Evolutionary conservation across 352 stramenopile genomes (phyloP).

Genomic region (Pythium insidiosum): DNA sequence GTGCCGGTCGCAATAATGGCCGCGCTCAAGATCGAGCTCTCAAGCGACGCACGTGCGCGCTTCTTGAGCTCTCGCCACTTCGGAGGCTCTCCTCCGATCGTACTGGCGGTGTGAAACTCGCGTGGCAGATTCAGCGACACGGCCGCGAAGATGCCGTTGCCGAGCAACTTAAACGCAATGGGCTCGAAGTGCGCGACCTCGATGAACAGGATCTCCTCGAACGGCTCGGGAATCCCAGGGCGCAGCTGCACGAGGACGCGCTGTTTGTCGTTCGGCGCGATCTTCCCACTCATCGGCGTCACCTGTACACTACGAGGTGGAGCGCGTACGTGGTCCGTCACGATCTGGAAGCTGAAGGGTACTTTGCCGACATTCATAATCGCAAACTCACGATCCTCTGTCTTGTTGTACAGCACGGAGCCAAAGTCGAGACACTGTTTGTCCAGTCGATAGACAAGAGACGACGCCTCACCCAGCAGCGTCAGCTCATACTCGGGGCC

Average conservation of each 20-base stretch:
- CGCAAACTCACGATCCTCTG: conserved; percentile 87
- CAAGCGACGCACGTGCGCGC: conserved; percentile 30
- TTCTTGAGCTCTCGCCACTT: conserved; percentile 78
- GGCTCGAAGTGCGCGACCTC: conserved; percentile 94
- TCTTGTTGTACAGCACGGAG: conserved; percentile 89
- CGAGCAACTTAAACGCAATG: conserved; percentile 85
- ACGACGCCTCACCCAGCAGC: conserved; percentile 87
- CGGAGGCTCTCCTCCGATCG: conserved; percentile 37
- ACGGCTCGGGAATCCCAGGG: conserved; percentile 81
- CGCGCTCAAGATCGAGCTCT: conserved; percentile 20
- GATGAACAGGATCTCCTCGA: conserved; percentile 86
- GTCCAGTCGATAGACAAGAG: conserved; percentile 89
- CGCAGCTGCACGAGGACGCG: conserved; percentile 81
- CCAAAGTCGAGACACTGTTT: conserved; percentile 91
- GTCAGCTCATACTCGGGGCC: conserved; percentile 91
- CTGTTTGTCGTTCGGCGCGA: conserved; percentile 87
- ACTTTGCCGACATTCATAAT: conserved; percentile 93
- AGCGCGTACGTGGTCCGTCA: conserved; percentile 27
- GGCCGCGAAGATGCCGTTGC: conserved; percentile 85
- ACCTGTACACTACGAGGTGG: conserved; percentile 82
- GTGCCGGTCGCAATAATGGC: conserved; percentile 8
- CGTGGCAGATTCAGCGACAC: conserved; percentile 87
- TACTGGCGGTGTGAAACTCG: conserved; percentile 49
- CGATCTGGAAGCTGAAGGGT: conserved; percentile 79
- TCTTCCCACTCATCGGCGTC: conserved; percentile 68